Percentiles rank a stretch among this genome's conserved stretches.
Conservation (phyloP, 2,329 filamentous ascomycete genomes). For the Fusarium sp. region DNA sequence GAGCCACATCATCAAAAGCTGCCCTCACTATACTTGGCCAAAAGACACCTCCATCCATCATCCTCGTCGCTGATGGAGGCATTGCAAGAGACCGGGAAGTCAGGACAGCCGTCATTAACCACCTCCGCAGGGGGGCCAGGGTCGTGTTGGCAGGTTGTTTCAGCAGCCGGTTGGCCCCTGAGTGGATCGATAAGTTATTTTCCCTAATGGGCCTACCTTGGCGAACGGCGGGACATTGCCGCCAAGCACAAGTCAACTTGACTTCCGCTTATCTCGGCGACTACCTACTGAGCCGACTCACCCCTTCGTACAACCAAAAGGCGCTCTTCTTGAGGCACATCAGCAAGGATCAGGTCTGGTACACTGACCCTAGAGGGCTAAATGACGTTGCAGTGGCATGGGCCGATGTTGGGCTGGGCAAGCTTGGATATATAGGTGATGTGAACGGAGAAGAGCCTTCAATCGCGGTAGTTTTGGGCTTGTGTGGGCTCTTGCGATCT, state of each 20-base stretch:
- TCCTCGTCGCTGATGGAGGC: constrained; percentile 12
- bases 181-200: constrained; percentile 19
- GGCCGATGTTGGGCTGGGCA: constrained; percentile 6
- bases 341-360: constrained; percentile 5
- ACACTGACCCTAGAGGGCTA: background rate
- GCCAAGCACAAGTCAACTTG: background rate
- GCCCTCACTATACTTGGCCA: constrained; percentile 7
- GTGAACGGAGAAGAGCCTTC: constrained; percentile 8
- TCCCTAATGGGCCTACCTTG: constrained; percentile 21
- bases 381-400: constrained; percentile 17
- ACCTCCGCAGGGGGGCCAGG: constrained; percentile 11
- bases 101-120: constrained; percentile 10
- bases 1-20: background rate
- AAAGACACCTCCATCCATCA: constrained; percentile 5
- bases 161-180: background rate
- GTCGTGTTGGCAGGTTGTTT: constrained; percentile 14
- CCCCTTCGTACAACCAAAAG: constrained; percentile 9
- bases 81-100: constrained; percentile 2
- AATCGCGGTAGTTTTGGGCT: background rate
- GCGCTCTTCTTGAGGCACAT: background rate
- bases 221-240: constrained; percentile 4
- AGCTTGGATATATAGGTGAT: constrained; percentile 23
- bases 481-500: constrained; percentile 16
- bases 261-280: background rate
- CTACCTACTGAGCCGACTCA: background rate